phyloP scores from a whole-genome alignment of 1,284 basidiomycete species.

The Trichosporon asahii region DNA sequence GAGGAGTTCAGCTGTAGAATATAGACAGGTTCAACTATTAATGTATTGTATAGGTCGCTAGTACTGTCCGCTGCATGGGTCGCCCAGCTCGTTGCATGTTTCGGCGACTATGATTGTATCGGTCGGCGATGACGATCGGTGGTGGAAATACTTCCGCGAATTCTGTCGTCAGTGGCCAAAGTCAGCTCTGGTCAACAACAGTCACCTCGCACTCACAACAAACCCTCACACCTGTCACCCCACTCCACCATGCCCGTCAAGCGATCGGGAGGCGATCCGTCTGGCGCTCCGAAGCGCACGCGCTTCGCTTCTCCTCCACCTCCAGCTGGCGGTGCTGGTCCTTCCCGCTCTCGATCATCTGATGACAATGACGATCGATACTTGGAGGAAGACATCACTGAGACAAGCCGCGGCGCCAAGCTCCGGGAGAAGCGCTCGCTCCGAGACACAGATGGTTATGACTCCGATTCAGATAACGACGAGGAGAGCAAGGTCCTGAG shows the following conservation, averaged over 20 bases:
- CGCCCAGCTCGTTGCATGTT: neutral
- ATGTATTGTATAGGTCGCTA: conserved; percentile 26
- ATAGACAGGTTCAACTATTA: conserved; percentile 14
- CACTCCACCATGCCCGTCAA: conserved; percentile 37
- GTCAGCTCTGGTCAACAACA: neutral
- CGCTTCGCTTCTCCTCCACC: conserved; percentile 67
- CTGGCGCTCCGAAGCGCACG: conserved; percentile 61
- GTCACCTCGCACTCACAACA: neutral
- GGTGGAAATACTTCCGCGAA: neutral
- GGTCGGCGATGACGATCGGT: neutral
- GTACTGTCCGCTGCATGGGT: no score
- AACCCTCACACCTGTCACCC: no score
- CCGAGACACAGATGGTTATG: conserved; percentile 78
- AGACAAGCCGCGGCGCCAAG: conserved; percentile 47
- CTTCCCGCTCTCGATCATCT: neutral
- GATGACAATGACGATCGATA: conserved; percentile 26
- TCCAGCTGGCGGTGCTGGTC: conserved; percentile 5
- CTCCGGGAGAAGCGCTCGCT: conserved; percentile 67
- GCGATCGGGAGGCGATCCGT: conserved; percentile 33
- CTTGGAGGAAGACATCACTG: conserved; percentile 47
- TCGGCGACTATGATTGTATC: neutral
- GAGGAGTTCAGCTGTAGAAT: conserved; percentile 51
- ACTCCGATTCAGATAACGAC: conserved; percentile 80
- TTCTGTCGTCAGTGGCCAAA: conserved; percentile 4
- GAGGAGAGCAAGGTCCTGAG: conserved; percentile 82